phyloP scores from a whole-genome alignment of 768 basidiomycete genomes.

The Lactarius indigo region DNA sequence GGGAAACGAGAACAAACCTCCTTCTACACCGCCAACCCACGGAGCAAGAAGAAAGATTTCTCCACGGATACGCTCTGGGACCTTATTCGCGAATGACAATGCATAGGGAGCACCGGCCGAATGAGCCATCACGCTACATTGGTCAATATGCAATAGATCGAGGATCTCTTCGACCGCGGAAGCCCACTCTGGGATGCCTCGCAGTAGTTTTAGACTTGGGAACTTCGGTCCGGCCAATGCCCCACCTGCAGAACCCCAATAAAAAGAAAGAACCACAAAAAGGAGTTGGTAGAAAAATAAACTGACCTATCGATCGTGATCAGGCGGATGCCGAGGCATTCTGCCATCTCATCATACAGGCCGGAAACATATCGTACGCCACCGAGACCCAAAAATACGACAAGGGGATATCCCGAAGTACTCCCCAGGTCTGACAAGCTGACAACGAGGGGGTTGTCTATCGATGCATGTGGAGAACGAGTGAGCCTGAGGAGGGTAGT shows the following conservation, averaged over 20 bases:
- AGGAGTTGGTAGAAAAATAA: not conserved
- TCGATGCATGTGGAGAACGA: conserved; percentile 74
- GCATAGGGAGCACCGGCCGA: conserved; percentile 96
- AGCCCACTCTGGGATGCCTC: conserved; percentile 90
- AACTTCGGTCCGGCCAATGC: conserved; percentile 81
- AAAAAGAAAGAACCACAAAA: not conserved
- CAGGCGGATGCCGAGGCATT: conserved; percentile 76
- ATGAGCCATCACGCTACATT: conserved; percentile 91
- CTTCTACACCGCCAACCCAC: conserved; percentile 92
- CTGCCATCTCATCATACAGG: conserved; percentile 94
- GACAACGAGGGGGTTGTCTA: conserved; percentile 70
- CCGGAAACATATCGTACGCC: conserved; percentile 95
- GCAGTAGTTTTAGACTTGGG: conserved; percentile 56
- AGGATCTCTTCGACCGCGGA: conserved; percentile 87
- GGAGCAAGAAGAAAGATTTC: conserved; percentile 88
- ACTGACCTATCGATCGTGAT: conserved; percentile 90
- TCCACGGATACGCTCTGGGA: conserved; percentile 73
- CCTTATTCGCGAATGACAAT: conserved; percentile 76
- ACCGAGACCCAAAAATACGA: conserved; percentile 91
- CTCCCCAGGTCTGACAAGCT: conserved; percentile 93
- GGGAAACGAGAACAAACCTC: conserved; percentile 50
- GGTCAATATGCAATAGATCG: conserved; percentile 68
- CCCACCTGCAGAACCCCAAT: conserved; percentile 61
- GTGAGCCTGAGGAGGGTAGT: conserved; percentile 80
- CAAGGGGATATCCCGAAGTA: conserved; percentile 78